A percentile compares a stretch with the other conserved stretches of the same genome.
These are phyloP conservation scores for Cladosporium sp. DNA, from an alignment of 2,329 filamentous ascomycete genomes.

Conservation along the genomic window DNA sequence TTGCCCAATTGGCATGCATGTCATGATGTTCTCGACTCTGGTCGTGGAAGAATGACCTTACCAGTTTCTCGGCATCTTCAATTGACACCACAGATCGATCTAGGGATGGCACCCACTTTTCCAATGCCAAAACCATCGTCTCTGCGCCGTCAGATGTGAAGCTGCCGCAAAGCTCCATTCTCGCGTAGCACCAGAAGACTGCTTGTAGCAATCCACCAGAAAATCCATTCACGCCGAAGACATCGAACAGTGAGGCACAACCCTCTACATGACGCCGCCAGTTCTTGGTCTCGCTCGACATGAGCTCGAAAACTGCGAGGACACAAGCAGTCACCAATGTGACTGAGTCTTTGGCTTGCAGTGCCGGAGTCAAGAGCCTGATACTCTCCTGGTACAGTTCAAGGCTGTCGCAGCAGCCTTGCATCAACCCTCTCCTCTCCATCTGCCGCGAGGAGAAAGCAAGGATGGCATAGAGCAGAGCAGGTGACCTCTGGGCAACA, in stretches of 20 bases:
- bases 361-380: constrained; percentile 33
- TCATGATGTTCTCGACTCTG: constrained; percentile 32
- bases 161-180: constrained; percentile 42
- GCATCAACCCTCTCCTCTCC: constrained; percentile 1
- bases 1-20: constrained; percentile 54
- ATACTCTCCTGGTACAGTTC: constrained; percentile 50
- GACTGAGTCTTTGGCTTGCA: constrained; percentile 38
- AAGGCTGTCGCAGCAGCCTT: constrained; percentile 42
- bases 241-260: constrained; percentile 47
- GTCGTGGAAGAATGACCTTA: not conserved
- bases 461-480: constrained; percentile 45
- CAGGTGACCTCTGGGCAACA: constrained; percentile 40
- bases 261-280: constrained; percentile 53
- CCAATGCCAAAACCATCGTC: constrained; percentile 43
- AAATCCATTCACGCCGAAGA: constrained; percentile 47
- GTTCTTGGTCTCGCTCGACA: constrained; percentile 41
- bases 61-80: not conserved
- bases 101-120: constrained; percentile 42
- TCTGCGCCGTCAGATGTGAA: constrained; percentile 44
- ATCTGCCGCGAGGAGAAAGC: constrained; percentile 48
- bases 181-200: constrained; percentile 53
- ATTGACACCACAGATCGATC: constrained; percentile 33
- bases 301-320: constrained; percentile 42
- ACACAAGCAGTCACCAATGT: constrained; percentile 43
- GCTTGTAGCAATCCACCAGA: constrained; percentile 47